These are phyloP conservation scores for Colletotrichum kahawae DNA, from an alignment of 2,329 filamentous ascomycete species.

Conservation along the genomic window DNA sequence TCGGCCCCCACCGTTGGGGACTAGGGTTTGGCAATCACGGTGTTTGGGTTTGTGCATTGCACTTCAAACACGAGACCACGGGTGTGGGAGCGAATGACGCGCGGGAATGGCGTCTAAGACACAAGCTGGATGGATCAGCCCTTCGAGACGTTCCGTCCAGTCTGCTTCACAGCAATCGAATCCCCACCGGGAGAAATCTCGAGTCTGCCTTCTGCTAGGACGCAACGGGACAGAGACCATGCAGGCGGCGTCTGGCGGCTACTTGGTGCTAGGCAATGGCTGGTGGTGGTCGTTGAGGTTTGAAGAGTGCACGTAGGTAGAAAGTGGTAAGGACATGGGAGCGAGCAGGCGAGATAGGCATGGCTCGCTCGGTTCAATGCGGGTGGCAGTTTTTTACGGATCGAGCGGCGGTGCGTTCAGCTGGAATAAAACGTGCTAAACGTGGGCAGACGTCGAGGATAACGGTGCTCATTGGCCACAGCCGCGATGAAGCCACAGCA, in stretches of 20 bases:
- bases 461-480: constrained; percentile 7
- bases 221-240: not conserved
- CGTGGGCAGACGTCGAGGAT: not conserved
- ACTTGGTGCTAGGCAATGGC: not conserved
- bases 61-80: not conserved
- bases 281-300: not conserved
- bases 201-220: constrained; percentile 17
- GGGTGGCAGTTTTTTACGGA: not conserved
- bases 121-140: constrained; percentile 15
- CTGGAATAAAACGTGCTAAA: constrained; percentile 15
- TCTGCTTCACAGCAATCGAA: constrained; percentile 12
- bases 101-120: constrained; percentile 7
- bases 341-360: not conserved
- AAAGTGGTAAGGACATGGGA: not conserved
- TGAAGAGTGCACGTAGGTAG: not conserved
- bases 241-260: not conserved
- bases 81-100: not conserved
- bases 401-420: constrained; percentile 8
- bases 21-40: not conserved
- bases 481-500: not conserved
- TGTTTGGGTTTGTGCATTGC: not conserved
- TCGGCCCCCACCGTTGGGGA: not conserved
- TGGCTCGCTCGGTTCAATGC: constrained; percentile 5
- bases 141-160: not conserved
- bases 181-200: not conserved